Evolutionary conservation across 192 early-diverging fungal species (phyloP).

Genomic region (Gigaspora rosea): DNA sequence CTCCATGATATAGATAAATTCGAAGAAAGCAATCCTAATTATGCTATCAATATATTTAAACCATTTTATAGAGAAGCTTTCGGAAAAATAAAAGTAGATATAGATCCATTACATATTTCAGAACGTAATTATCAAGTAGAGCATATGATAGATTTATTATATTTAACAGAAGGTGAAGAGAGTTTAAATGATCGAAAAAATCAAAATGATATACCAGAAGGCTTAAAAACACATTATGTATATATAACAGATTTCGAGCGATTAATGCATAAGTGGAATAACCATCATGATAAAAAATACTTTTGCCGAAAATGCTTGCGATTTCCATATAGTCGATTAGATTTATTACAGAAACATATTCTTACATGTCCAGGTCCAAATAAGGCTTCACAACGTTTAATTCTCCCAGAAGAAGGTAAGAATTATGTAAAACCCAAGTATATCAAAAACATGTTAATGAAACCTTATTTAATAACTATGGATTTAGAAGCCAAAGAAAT

Average conservation of each 20-base stretch:
- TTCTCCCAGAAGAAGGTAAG: not conserved
- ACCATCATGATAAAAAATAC: not conserved
- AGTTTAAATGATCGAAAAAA: not conserved
- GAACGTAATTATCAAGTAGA: slow-evolving; percentile 10
- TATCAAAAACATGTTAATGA: slow-evolving; percentile 27
- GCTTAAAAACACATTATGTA: not conserved
- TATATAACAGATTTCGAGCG: not conserved
- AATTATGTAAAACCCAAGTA: slow-evolving; percentile 29
- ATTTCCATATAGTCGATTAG: not conserved
- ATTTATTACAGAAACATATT: not conserved
- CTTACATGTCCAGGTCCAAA: not conserved
- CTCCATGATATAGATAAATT: slow-evolving; percentile 9
- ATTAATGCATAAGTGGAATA: slow-evolving; percentile 26
- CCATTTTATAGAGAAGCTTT: not conserved
- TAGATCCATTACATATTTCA: not conserved
- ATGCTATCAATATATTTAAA: slow-evolving; percentile 18
- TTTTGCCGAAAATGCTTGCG: not conserved
- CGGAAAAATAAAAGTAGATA: not conserved
- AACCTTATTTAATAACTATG: slow-evolving; percentile 18
- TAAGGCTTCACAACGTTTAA: not conserved
- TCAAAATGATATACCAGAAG: slow-evolving; percentile 9
- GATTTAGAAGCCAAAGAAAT: slow-evolving; percentile 26
- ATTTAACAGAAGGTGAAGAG: slow-evolving; percentile 18
- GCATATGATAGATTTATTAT: slow-evolving; percentile 8
- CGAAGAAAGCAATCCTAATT: slow-evolving; percentile 3